Base-by-base conservation (phyloP, 768 basidiomycete genomes). In the Amanita exitialis region DNA sequence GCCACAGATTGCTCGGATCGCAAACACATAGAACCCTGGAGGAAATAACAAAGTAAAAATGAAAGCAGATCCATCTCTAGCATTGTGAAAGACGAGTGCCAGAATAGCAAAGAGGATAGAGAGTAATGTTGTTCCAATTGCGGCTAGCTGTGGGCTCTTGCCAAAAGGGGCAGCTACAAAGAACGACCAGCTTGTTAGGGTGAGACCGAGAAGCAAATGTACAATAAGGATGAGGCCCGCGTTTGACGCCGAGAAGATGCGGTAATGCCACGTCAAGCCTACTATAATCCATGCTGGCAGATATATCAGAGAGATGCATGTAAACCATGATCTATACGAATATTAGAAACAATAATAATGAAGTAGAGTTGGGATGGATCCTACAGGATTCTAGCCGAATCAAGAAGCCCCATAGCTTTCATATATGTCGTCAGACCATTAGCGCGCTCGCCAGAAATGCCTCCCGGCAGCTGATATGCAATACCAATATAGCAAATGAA, bases 281-380 rank as follows among this genome's bases (percentile, higher is more conserved):
- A 86, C 77, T 39, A 81, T 71, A 42, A 88, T 67, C 87, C 88
- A 90, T 1, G 82, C 83, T 0, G 86, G 86, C 21, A 90, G 74
- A 60, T 90, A 90, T 1, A 76, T 73, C 3, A 82, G 55, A 3
- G 80, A 82, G 38, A 83, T 68, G 55, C 80, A 79, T 36, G 80
- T 18, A 58, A 87, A 82, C 88, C 88, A 90, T 2, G 75, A 72
- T n/a, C 69, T 72, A 56, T 12, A 3, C 69, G 73, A 39, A 70
- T 73, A 20, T 36, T 6, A 35, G 32, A 56, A 38, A 55, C 46
- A 32, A 36, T 47, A 32, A 36, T 47, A 2, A 54, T 42, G 36
- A 49, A 27, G 30, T 6, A 52, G 41, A 27, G 34, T 21, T 27
- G 12, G 46, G 35, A 47, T 8, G 34, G n/a, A 8, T 60, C 77